Base-by-base conservation (phyloP, 345 rosid species). In the Anastatica hierochuntica region DNA sequence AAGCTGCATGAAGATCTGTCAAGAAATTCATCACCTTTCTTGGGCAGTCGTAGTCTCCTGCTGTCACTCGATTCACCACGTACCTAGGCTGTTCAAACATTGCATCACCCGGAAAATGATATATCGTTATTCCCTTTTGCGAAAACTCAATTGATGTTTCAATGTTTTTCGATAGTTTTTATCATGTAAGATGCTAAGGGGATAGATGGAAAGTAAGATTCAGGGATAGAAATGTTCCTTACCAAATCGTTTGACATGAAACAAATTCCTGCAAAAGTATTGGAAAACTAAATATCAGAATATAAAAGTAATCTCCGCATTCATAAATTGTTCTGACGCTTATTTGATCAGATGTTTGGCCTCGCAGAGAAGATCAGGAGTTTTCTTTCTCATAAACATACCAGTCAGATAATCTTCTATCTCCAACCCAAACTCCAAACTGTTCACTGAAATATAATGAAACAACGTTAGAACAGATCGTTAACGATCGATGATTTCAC, bases 161-260 rank as follows among this genome's bases (percentile, higher is more conserved):
- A 8, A 46, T 11, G 18, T 6, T 13, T 17, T 33, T 20, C 30
- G n/a, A n/a, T n/a, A n/a, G n/a, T n/a, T n/a, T n/a, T 15, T 43
- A 42, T 34, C 36, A 6, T 13, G 10, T 43, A 8, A 1, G 23
- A 35, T 36, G 19, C 4, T 12, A 8, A 43, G 8, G 37, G 13
- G 16, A 11, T 11, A 38, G 9, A 58, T 17, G 14, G 8, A 36
- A 29, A n/a, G n/a, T n/a, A n/a, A n/a, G n/a, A n/a, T n/a, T n/a
- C n/a, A n/a, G n/a, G 18, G 53, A 39, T 20, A 11, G 15, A 9
- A n/a, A 3, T 16, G 38, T 11, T 57, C 88, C 54, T n/a, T 75
- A 90, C 96, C 95, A 90, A 70, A 61, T 90, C 98, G 71, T 81
- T 92, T 37, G 96, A 88, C 90, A 85, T 76, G 79, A 84, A 92